Evolutionary conservation across 2,329 filamentous ascomycete genomes (phyloP), one percentile per base, ranked within the genome.

Genomic region (Trichoderma arundinaceum): DNA sequence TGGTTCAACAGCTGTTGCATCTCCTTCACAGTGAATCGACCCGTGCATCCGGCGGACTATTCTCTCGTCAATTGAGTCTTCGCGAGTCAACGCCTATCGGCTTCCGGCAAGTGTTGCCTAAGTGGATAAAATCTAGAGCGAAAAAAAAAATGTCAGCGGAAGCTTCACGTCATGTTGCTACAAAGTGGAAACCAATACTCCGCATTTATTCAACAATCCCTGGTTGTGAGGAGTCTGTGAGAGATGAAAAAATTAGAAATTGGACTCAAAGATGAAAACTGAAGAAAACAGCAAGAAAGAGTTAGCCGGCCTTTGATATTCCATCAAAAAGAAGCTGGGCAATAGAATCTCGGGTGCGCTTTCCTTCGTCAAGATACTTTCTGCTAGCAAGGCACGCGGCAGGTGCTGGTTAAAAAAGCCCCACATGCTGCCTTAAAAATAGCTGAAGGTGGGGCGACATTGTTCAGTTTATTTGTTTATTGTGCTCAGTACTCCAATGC

Each of bases 361-460:
- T 49, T 59, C 57, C 19, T 59, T 38, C 7, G 17, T 22, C n/a
- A 7, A 7, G 32, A 13, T 39, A 19, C 8, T 28, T 28, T 28
- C 8, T 22, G 17, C 17, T 38, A 4, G 43, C 38, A 15, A 35
- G 13, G 19, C 33, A 51, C 32, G 32, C 41, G 58, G 58, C 58
- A 62, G 48, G 48, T 46, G 22, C 58, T 52, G 28, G 44, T n/a
- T n/a, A 19, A 19, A 33, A 17, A 17, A 33, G 59, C 59, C 59
- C 59, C 48, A 48, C 59, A 41, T 13, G 6, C 44, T 35, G 17
- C 57, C 46, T 44, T 4, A 28, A 49, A 48, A 17, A 52, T 41
- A 35, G 48, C 38, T 43, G 28, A 10, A 44, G 41, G 48, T 62
- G 59, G 59, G 59, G 59, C 46, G 22, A 13, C 8, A 22, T 17